Percentiles rank a stretch among this genome's conserved stretches.
phyloP scores from a whole-genome alignment of 1,284 basidiomycete genomes.

The Tylopilus orsonianus region DNA sequence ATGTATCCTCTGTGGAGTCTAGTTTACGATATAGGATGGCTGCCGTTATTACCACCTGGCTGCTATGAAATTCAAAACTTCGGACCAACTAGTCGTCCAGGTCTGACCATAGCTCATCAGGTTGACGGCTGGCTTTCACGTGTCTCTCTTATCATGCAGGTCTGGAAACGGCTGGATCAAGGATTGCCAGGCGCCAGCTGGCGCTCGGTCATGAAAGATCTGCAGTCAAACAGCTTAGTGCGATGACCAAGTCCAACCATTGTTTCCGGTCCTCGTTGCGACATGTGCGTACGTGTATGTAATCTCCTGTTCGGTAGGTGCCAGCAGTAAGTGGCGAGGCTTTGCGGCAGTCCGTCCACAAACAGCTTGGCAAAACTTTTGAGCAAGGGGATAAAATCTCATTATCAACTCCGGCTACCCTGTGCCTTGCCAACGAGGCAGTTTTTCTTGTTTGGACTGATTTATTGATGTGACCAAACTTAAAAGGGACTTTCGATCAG shows the following conservation, averaged over 20 bases:
- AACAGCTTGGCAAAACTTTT: constrained; percentile 12
- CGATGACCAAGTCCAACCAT: constrained; percentile 29
- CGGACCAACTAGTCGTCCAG: constrained; percentile 44
- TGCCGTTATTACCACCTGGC: constrained; percentile 23
- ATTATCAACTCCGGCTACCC: constrained; percentile 3
- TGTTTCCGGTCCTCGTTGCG: constrained; percentile 22
- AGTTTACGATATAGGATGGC: constrained; percentile 14
- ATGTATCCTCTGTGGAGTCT: constrained; percentile 19
- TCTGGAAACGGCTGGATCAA: constrained; percentile 42
- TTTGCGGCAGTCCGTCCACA: constrained; percentile 7
- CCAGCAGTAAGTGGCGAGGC: constrained; percentile 29
- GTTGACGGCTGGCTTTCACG: constrained; percentile 26
- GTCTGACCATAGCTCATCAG: constrained; percentile 31
- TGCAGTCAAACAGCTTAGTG: constrained; percentile 34
- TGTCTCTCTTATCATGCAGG: constrained; percentile 30
- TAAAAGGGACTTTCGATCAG: constrained; percentile 9
- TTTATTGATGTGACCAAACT: constrained; percentile 14
- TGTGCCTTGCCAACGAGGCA: constrained; percentile 24
- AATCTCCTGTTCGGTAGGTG: constrained; percentile 21
- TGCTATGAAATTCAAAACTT: constrained; percentile 53
- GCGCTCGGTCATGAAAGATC: constrained; percentile 43
- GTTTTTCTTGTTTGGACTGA: constrained; percentile 11
- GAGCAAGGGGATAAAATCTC: constrained; percentile 15
- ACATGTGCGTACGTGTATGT: constrained; percentile 23
- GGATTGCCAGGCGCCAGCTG: constrained; percentile 37